Evolutionary conservation across 192 early-diverging fungal genomes (phyloP).

Genomic region (Coemansia sp.): DNA sequence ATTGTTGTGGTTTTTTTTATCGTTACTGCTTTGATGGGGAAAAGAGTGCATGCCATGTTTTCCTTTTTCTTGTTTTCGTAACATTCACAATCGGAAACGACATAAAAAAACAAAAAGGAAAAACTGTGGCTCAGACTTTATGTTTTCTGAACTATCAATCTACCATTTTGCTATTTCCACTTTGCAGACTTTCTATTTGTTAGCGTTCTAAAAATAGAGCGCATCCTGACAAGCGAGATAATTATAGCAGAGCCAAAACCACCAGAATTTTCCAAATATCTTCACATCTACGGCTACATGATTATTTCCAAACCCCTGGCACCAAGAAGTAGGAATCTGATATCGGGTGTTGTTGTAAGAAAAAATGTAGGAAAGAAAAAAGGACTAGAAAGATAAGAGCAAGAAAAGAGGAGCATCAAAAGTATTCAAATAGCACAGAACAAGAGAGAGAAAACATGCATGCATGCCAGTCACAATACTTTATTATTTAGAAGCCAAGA

Average conservation of each 20-base stretch:
- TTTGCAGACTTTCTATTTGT: too few relatives aligned
- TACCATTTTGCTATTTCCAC: too few relatives aligned
- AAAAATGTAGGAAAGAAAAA: background rate
- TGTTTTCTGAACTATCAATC: background rate
- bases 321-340: too few relatives aligned
- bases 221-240: too few relatives aligned
- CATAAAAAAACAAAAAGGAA: background rate
- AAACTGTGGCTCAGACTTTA: background rate
- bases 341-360: too few relatives aligned
- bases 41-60: background rate
- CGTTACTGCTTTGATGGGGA: background rate
- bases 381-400: background rate
- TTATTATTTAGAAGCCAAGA: conserved; percentile 39
- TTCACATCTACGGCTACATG: too few relatives aligned
- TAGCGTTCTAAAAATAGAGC: too few relatives aligned
- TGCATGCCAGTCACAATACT: background rate
- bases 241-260: too few relatives aligned
- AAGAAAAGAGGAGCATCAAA: background rate
- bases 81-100: too few relatives aligned
- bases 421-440: too few relatives aligned
- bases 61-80: background rate
- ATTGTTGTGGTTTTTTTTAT: background rate
- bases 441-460: background rate
- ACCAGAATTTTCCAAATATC: too few relatives aligned
- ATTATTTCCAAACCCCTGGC: too few relatives aligned